Conservation (phyloP, 2,329 filamentous ascomycete species). For the Exophiala sp. region DNA sequence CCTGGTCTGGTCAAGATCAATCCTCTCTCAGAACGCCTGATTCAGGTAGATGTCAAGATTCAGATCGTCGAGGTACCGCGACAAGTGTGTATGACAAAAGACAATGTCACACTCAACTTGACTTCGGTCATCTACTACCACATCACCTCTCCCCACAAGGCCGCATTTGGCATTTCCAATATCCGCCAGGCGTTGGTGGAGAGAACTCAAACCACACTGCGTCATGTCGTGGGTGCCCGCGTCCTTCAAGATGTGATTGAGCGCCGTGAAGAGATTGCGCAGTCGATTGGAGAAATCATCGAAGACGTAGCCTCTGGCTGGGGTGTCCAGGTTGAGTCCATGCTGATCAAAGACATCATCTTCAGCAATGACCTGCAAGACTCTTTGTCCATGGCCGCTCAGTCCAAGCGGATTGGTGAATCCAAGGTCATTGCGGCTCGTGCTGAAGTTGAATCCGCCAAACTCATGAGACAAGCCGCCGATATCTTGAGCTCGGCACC, state of each 20-base stretch:
- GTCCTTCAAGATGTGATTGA: slow-evolving; percentile 98
- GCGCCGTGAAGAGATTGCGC: slow-evolving; percentile 91
- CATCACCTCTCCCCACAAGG: slow-evolving; percentile 90
- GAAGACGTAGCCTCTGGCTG: slow-evolving; percentile 89
- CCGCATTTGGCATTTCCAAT: slow-evolving; percentile 92
- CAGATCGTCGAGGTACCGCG: slow-evolving; percentile 94
- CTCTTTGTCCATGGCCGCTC: slow-evolving; percentile 93
- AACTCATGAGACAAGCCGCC: slow-evolving; percentile 71
- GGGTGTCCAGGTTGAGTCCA: slow-evolving; percentile 94
- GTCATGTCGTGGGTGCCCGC: slow-evolving; percentile 91
- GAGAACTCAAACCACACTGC: slow-evolving; percentile 94
- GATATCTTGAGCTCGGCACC: slow-evolving; percentile 88
- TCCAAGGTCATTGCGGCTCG: slow-evolving; percentile 97
- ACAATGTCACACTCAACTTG: slow-evolving; percentile 90
- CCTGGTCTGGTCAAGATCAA: slow-evolving; percentile 97
- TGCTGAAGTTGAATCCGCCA: slow-evolving; percentile 92
- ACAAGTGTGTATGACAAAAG: slow-evolving; percentile 99
- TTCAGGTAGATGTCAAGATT: slow-evolving; percentile 97
- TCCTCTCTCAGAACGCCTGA: slow-evolving; percentile 80
- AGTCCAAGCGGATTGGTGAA: slow-evolving; percentile 97
- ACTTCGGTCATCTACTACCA: slow-evolving; percentile 99
- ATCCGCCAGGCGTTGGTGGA: slow-evolving; percentile 94
- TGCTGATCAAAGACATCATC: slow-evolving; percentile 99
- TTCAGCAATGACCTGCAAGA: slow-evolving; percentile 95
- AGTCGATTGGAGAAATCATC: slow-evolving; percentile 93